Evolutionary conservation across 345 rosid species (phyloP).

Genomic region (Raphanus raphanistrum): DNA sequence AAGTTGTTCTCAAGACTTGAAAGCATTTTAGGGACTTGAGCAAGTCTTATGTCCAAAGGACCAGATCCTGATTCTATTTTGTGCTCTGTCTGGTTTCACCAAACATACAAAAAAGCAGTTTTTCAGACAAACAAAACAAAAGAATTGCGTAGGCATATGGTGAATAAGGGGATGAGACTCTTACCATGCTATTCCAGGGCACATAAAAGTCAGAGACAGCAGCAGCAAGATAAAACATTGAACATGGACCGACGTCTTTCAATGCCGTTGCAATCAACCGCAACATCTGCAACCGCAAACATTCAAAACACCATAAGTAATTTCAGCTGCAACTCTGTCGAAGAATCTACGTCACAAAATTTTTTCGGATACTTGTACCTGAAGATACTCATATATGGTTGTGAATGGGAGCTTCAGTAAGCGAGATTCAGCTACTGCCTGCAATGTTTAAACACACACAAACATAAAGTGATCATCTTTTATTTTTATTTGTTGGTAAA

Average conservation of each 20-base stretch:
- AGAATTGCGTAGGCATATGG: neutral
- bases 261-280: constrained; percentile 60
- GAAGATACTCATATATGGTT: constrained; percentile 90
- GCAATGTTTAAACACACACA: constrained; percentile 17
- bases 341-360: neutral
- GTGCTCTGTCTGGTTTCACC: constrained; percentile 71
- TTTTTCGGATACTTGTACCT: constrained; percentile 27
- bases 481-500: neutral
- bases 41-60: constrained; percentile 85
- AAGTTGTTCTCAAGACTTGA: constrained; percentile 60
- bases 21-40: constrained; percentile 96
- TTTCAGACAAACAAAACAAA: neutral
- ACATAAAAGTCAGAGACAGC: constrained; percentile 95
- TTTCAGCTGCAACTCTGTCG: neutral
- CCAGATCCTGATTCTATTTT: constrained; percentile 90
- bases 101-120: neutral
- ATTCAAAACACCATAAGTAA: neutral
- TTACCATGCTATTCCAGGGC: constrained; percentile 94
- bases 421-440: constrained; percentile 65
- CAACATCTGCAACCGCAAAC: constrained; percentile 56
- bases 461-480: neutral
- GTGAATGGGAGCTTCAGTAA: constrained; percentile 87
- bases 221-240: constrained; percentile 88
- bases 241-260: constrained; percentile 51
- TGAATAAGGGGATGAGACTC: constrained; percentile 7